Evolutionary conservation across 169 alveolate genomes (phyloP).

Genomic region (Plasmodium vinckei): DNA sequence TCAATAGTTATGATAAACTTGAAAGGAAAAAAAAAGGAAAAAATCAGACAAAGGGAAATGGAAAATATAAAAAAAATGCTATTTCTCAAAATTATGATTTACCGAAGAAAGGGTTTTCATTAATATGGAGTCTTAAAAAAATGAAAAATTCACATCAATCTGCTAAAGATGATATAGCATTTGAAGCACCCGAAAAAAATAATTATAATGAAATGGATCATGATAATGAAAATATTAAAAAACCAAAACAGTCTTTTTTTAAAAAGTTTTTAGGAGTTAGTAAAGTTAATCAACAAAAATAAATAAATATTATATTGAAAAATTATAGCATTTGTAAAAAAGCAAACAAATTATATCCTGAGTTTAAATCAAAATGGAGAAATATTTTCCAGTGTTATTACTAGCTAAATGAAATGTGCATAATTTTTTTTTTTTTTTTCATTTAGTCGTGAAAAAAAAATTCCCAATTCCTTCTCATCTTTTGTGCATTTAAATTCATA

Average conservation of each 20-base stretch:
- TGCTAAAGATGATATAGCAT: conserved; percentile 36
- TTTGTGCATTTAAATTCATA: too few species aligned
- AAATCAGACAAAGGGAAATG: not conserved
- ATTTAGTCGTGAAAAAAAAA: too few species aligned
- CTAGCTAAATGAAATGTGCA: too few species aligned
- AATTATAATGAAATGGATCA: conserved; percentile 6
- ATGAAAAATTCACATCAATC: conserved; percentile 33
- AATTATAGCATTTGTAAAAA: too few species aligned
- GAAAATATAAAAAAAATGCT: not conserved
- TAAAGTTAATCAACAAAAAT: conserved; percentile 1
- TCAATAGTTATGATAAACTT: not conserved
- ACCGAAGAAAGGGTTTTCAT: conserved; percentile 68
- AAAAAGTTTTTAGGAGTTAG: conserved; percentile 12
- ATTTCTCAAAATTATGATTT: conserved; percentile 42
- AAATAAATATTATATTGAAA: too few species aligned
- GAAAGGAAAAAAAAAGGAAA: not conserved
- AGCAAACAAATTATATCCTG: too few species aligned
- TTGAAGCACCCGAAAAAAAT: conserved; percentile 23
- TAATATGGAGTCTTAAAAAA: conserved; percentile 69
- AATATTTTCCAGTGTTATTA: too few species aligned
- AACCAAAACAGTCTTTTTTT: conserved; percentile 49
- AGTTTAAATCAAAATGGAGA: too few species aligned
- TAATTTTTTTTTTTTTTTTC: too few species aligned
- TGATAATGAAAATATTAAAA: not conserved
- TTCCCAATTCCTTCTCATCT: too few species aligned